Base-by-base conservation (phyloP, 2,329 filamentous ascomycete species). In the Aureobasidium leucospermi region DNA sequence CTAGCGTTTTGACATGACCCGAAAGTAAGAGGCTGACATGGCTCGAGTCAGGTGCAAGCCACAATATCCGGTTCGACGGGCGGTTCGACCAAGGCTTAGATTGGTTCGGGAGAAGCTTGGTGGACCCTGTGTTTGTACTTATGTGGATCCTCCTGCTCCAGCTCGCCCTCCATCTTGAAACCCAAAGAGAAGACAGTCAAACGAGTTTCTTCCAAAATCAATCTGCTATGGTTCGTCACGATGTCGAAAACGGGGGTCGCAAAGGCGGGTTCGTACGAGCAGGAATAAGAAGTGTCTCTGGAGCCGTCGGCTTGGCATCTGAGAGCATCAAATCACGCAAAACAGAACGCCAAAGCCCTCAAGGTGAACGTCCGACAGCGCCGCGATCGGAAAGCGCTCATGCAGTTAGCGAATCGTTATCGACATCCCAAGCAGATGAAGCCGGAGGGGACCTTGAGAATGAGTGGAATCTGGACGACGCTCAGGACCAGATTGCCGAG, bases 391-490 rank as follows among this genome's bases (percentile, higher is more conserved):
- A 51, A 11, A 51, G 34, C 16, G 32, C 34, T 28, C 6, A 51
- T 6, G 7, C 29, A 8, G 45, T 34, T n/a, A 28, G 34, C 11
- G 29, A 34, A 2, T 1, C 9, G 5, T 15, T 32, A 23, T 23
- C 32, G 6, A 39, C 11, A 4, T n/a, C 34, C 29, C 16, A 19
- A 32, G 34, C 19, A 13, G 36, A 41, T 10, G 49, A 56, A 23
- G 38, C 52, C 9, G 28, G n/a, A 32, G 52, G 45, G 6, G 52
- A 43, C 10, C 52, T 56, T 9, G 39, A 56, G 39, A 56, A 56
- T 36, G 41, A 45, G 16, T 45, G 52, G 52, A 36, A 45, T 6
- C 52, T 56, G 28, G 52, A 56, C 29, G 52, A 56, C 16, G 52
- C 52, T 7, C 52, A 56, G 10, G 52, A 56, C 9, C n/a, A 56